Conservation (phyloP, 371 early-diverging fungal species). For the Mucor plumbeus region DNA sequence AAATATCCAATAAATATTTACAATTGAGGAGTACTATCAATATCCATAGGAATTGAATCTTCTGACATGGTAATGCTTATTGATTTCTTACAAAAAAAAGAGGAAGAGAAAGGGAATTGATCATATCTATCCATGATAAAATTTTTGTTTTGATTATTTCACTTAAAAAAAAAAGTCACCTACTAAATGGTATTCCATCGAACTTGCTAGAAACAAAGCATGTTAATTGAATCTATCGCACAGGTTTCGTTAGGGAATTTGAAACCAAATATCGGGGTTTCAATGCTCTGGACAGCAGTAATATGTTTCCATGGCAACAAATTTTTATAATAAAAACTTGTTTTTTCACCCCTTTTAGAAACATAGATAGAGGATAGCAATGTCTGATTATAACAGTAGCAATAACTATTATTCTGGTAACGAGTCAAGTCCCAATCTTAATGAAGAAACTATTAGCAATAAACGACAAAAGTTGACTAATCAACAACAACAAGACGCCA, state of each 20-base stretch:
- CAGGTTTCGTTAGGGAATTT: too few species aligned
- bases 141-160: background rate
- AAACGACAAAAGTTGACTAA: slow-evolving; percentile 5
- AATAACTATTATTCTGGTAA: background rate
- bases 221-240: too few species aligned
- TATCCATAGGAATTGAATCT: slow-evolving; percentile 26
- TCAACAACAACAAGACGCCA: background rate
- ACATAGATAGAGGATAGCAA: background rate
- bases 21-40: slow-evolving; percentile 27
- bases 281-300: too few species aligned
- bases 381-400: background rate
- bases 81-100: background rate
- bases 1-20: slow-evolving; percentile 9
- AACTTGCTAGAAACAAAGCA: slow-evolving; percentile 15
- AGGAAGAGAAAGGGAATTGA: background rate
- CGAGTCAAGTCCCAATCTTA: background rate
- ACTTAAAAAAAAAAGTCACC: slow-evolving; percentile 19
- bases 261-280: too few species aligned
- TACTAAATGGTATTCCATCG: slow-evolving; percentile 7
- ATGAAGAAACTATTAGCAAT: background rate
- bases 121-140: slow-evolving; percentile 1
- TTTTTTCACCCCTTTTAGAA: too few species aligned
- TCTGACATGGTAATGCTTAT: slow-evolving; percentile 19
- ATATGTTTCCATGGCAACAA: too few species aligned
- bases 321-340: too few species aligned